Base-by-base conservation (phyloP, 2,329 filamentous ascomycete genomes). In the Sclerotinia glacialis region DNA sequence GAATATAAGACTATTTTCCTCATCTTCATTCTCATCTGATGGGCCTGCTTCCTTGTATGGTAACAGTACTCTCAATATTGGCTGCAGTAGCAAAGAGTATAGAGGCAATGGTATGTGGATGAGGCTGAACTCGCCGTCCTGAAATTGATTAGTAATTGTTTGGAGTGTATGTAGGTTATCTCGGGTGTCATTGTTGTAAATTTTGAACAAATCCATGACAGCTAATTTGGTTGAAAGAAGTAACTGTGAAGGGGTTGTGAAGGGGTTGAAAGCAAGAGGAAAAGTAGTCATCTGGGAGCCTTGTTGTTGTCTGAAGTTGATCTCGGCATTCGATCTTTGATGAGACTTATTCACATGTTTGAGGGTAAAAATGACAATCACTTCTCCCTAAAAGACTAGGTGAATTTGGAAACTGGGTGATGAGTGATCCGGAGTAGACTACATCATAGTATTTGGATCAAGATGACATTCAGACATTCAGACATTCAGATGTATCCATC, bases 21-120 rank as follows among this genome's bases (percentile, higher is more conserved):
- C 74, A 23, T 72, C 69, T 28, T 73, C 71, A 47, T 68, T 79
- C 75, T 60, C 77, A 74, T 54, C 63, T 23, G 66, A 42, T 34
- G 59, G 52, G 73, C 71, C 64, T 72, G 74, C 67, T 75, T 73
- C n/a, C 74, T 76, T 66, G 74, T 86, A 83, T 18, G 93, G 92
- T 65, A 96, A 86, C 55, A 98, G 84, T 49, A 97, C 84, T 72
- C 89, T 88, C n/a, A 97, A 82, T 71, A 98, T 93, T 2, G 93
- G 89, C 75, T 96, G 92, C 21, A 97, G 80, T 72, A 97, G 92
- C 70, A 83, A 85, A 6, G 89, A 82, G 78, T 97, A 90, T 58
- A 95, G 83, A 65, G 88, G 82, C 69, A 96, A 81, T 1, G 94
- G 93, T 67, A 98, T 93, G 78, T 97, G 93, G 74, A 98, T 92